Evolutionary conservation across 805 yeast genomes (phyloP), one percentile per base, ranked within the genome.

Genomic region (Spathaspora passalidarum): DNA sequence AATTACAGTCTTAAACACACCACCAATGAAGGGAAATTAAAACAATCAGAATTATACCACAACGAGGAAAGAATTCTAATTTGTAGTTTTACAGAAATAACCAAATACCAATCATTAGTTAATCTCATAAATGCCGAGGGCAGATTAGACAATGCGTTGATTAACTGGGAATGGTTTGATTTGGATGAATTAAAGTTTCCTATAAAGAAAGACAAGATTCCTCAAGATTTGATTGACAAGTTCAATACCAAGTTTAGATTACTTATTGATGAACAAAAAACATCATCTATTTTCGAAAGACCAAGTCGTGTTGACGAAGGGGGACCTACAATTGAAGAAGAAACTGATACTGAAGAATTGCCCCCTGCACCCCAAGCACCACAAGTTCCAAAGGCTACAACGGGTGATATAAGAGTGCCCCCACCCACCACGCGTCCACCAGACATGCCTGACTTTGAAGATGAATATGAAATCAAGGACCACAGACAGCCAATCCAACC

Each of bases 401-500:
- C 32, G 5, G 5, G 16, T 11, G 42, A 16, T 25, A 3, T 25
- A n/a, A n/a, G n/a, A n/a, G n/a, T n/a, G n/a, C n/a, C 32, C 13
- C n/a, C n/a, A n/a, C n/a, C n/a, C 9, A 4, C n/a, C 13, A n/a
- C 34, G 13, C 53, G 56, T 32, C 68, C 72, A 2, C 43, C 53
- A 17, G 77, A 72, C 51, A 69, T 76, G 59, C 84, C 84, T 1
- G 78, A 68, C 26, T 80, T 76, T 48, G 81, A 76, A 19, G 81
- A 76, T 54, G 84, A 80, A 50, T 72, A 71, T 43, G 78, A 79
- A 52, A 57, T 69, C 29, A 43, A 44, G 16, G 45, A 22, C 19
- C 2, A 40, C 8, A 4, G 19, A 17, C 10, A 5, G 13, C 34
- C 14, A 13, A n/a, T 23, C 14, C 23, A 29, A 29, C 47, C 40